These are phyloP conservation scores for Fragosphaeria purpurea DNA, from an alignment of 2,329 filamentous ascomycete genomes.

Conservation along the genomic window DNA sequence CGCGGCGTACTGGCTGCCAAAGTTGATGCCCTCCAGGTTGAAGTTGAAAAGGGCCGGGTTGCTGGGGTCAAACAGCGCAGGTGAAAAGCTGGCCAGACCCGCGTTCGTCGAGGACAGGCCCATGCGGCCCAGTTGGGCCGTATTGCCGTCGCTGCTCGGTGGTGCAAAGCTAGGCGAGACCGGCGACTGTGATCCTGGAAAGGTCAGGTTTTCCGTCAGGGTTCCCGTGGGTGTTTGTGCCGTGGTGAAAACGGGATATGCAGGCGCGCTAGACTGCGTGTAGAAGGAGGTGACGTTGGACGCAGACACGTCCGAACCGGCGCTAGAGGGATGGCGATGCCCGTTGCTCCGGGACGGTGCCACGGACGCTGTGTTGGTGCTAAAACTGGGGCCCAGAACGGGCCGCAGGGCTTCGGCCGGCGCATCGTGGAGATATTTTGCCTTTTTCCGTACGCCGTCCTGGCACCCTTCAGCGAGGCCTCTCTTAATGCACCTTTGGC, in stretches of 20 bases:
- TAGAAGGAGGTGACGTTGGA: conserved; percentile 33
- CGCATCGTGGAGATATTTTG: conserved; percentile 96
- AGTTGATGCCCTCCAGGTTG: conserved; percentile 86
- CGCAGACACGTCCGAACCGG: conserved; percentile 33
- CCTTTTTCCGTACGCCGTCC: conserved; percentile 96
- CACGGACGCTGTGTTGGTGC: conserved; percentile 35
- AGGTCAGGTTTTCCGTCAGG: conserved; percentile 41
- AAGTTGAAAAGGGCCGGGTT: conserved; percentile 94
- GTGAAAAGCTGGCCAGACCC: conserved; percentile 42
- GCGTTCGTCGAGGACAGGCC: conserved; percentile 40
- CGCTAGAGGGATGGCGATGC: conserved; percentile 37
- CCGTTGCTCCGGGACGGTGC: conserved; percentile 33
- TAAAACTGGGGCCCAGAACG: conserved; percentile 65
- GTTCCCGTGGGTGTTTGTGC: conserved; percentile 33
- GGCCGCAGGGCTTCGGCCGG: conserved; percentile 80
- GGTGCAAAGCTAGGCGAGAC: conserved; percentile 62
- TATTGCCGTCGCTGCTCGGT: conserved; percentile 31
- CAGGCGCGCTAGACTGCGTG: conserved; percentile 33
- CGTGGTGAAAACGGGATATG: conserved; percentile 42
- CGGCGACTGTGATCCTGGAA: conserved; percentile 60
- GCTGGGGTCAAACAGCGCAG: conserved; percentile 72
- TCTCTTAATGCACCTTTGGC: conserved; percentile 86
- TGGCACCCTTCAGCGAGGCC: conserved; percentile 85
- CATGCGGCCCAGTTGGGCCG: conserved; percentile 30
- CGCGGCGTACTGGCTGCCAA: conserved; percentile 91